Percentiles rank a stretch among this genome's conserved stretches.
phyloP scores from a whole-genome alignment of 768 basidiomycete species.

The Amanita pseudoporphyria region DNA sequence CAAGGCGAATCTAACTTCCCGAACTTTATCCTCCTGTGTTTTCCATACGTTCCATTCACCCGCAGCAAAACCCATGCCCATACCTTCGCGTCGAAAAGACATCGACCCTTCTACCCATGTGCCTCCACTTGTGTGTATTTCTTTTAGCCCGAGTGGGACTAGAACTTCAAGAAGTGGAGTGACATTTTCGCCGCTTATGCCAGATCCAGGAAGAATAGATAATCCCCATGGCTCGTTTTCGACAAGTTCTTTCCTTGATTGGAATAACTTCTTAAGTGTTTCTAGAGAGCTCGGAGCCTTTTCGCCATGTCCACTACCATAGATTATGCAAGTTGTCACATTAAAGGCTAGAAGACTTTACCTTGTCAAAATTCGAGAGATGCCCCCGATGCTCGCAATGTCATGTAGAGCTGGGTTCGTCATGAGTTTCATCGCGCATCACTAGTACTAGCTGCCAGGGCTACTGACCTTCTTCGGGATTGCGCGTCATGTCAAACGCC shows the following conservation, averaged over 20 bases:
- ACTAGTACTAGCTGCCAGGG: neutral
- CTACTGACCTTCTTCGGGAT: constrained; percentile 40
- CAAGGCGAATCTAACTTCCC: constrained; percentile 38
- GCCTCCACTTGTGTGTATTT: constrained; percentile 73
- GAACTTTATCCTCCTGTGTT: constrained; percentile 43
- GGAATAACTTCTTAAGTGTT: constrained; percentile 30
- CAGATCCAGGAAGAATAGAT: constrained; percentile 66
- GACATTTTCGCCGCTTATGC: constrained; percentile 55
- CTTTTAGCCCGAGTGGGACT: constrained; percentile 45
- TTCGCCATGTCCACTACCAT: constrained; percentile 40
- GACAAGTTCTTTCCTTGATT: constrained; percentile 23
- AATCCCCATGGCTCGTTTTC: constrained; percentile 30
- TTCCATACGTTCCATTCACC: constrained; percentile 64
- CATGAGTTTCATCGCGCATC: neutral
- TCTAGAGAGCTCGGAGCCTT: constrained; percentile 33
- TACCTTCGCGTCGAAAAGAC: constrained; percentile 38
- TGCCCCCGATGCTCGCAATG: constrained; percentile 46
- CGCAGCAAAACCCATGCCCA: constrained; percentile 58
- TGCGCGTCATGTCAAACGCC: constrained; percentile 65
- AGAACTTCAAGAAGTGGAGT: constrained; percentile 37
- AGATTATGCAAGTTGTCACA: neutral
- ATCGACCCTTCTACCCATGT: constrained; percentile 48
- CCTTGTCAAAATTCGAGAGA: constrained; percentile 79
- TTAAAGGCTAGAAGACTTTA: constrained; percentile 15
- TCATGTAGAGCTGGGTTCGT: constrained; percentile 30